A percentile compares a stretch with the other conserved stretches of the same genome.
Evolutionary conservation across 225 moss, liverwort and hornwort species (phyloP).

Genomic region (Marchantia polymorpha): DNA sequence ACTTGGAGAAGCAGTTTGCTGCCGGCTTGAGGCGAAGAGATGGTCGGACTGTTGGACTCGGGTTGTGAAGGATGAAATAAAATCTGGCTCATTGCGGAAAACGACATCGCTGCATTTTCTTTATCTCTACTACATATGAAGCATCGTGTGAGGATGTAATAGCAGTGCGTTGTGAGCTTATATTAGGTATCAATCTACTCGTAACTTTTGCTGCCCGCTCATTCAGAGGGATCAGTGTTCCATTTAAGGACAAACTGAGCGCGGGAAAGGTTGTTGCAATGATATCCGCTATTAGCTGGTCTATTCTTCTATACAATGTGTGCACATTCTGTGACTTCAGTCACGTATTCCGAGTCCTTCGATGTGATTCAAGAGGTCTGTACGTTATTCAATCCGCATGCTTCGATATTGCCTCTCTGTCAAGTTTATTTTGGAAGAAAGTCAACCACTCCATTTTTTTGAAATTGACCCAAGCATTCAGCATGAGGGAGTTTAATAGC

Average conservation of each 20-base stretch:
- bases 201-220: not conserved
- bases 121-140: slow-evolving; percentile 12
- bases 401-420: not conserved
- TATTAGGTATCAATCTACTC: slow-evolving; percentile 8
- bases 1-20: slow-evolving; percentile 93
- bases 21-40: slow-evolving; percentile 92
- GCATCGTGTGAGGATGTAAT: not conserved
- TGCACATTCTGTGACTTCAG: not conserved
- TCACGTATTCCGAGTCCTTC: not conserved
- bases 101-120: not conserved
- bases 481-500: too few relatives aligned
- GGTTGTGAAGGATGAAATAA: slow-evolving; percentile 45
- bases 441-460: too few relatives aligned
- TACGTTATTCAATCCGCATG: not conserved
- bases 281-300: slow-evolving; percentile 4
- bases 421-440: too few relatives aligned
- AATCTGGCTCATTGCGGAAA: not conserved
- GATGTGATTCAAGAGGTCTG: too few relatives aligned
- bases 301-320: not conserved
- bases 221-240: not conserved
- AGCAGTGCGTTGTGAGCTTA: slow-evolving; percentile 8
- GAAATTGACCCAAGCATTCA: too few relatives aligned
- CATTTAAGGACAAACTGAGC: slow-evolving; percentile 1
- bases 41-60: slow-evolving; percentile 93
- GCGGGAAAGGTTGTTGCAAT: not conserved